Evolutionary conservation across 73 alveolate species (phyloP), one percentile per base, ranked within the genome.

Genomic region (Uronychia setigera): DNA sequence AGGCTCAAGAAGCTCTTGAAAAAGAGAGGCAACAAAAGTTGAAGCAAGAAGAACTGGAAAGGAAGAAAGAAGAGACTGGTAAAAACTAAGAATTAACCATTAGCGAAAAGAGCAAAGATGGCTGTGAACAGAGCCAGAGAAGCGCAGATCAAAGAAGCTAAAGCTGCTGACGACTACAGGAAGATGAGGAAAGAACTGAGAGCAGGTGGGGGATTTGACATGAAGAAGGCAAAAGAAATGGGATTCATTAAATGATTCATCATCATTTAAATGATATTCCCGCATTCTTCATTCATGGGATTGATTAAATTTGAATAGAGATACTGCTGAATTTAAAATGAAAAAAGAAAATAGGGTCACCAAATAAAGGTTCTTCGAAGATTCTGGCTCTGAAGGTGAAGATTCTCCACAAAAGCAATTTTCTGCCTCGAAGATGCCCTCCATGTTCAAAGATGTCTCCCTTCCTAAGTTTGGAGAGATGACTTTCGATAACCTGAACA

Each of bases 201-300:
- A 33, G 76, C 90, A 32, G 90, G 90, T 11, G 90, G 90, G 32
- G 90, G 90, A 25, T 83, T 83, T 30, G 76, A 83, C 34, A 75
- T 83, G 90, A 81, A 79, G 1, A 83, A 76, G 74, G 26, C 29
- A 13, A 74, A 83, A 60, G 74, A 76, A 32, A 74, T 74, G 80
- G 26, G 26, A 58, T 58, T 58, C 14, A 58, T 58, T 14, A 58
- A 58, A 58, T 19, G 14, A 19, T 58, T 58, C 14, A 58, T 58
- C n/a, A n/a, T n/a, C n/a, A n/a, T n/a, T n/a, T n/a, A n/a, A n/a
- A n/a, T n/a, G n/a, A n/a, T n/a, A n/a, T n/a, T n/a, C n/a, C n/a
- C n/a, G n/a, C n/a, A n/a, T n/a, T n/a, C n/a, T n/a, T n/a, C n/a
- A n/a, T n/a, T n/a, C n/a, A n/a, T n/a, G n/a, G n/a, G n/a, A n/a